A percentile compares a stretch with the other conserved stretches of the same genome.
Conservation (phyloP, 148 eudicot genomes). For the Limonium bicolor region DNA sequence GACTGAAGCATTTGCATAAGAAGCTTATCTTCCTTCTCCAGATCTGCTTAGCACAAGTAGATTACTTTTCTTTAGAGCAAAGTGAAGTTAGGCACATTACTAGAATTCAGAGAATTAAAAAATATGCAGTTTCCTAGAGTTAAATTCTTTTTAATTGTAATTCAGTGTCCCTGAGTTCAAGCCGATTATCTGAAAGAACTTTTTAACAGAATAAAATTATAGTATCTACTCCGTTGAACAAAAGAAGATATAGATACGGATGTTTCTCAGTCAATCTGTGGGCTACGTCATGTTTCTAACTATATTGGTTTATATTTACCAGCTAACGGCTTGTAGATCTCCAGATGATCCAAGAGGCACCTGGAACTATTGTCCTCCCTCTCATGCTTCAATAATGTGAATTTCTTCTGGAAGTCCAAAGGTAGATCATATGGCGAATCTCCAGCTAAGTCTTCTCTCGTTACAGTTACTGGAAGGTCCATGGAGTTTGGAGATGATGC, state of each 20-base stretch:
- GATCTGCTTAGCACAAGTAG: conserved; percentile 24
- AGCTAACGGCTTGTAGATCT: conserved; percentile 24
- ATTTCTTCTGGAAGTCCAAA: conserved; percentile 72
- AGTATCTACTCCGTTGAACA: too few species aligned
- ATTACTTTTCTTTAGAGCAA: too few species aligned
- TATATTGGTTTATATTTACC: conserved; percentile 19
- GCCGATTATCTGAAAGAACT: too few species aligned
- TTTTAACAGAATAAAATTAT: too few species aligned
- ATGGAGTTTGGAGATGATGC: conserved; percentile 12
- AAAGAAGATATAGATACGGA: too few species aligned
- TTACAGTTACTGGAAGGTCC: conserved; percentile 10
- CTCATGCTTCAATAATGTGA: conserved; percentile 52
- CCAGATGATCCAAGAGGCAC: conserved; percentile 13
- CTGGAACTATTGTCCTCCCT: conserved; percentile 18
- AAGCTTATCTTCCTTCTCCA: conserved; percentile 83
- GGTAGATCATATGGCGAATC: conserved; percentile 17
- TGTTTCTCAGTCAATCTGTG: too few species aligned
- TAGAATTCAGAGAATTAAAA: too few species aligned
- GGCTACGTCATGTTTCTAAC: background rate
- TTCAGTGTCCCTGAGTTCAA: too few species aligned
- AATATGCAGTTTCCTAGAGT: too few species aligned
- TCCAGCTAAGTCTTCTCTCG: conserved; percentile 16
- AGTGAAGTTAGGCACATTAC: too few species aligned
- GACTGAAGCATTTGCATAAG: conserved; percentile 57
- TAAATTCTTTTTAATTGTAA: too few species aligned